Conservation (phyloP, 139 green algal genomes). For the Penium margaritaceum region DNA sequence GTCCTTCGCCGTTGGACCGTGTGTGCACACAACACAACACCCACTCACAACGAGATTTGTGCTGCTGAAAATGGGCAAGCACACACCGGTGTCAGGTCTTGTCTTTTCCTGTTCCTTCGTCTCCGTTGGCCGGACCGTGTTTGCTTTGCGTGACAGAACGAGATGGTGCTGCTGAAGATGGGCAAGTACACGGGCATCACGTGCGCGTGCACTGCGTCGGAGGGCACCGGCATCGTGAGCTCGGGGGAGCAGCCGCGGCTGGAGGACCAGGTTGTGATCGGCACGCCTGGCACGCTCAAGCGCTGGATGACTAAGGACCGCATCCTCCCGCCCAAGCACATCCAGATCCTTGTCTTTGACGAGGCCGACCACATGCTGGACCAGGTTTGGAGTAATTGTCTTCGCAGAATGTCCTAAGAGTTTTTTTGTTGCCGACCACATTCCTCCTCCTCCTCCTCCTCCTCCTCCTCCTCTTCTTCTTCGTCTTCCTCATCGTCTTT, state of each 20-base stretch:
- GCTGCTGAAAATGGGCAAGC: too few species aligned
- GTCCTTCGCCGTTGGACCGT: too few species aligned
- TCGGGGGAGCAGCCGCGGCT: conserved; percentile 6
- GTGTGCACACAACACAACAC: too few species aligned
- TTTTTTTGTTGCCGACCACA: background rate
- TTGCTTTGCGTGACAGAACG: conserved; percentile 62
- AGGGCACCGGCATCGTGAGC: background rate
- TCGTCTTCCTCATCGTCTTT: too few species aligned
- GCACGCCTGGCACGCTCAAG: conserved; percentile 88
- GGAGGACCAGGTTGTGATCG: conserved; percentile 70
- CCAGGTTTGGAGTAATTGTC: conserved; percentile 15
- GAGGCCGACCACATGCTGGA: conserved; percentile 98
- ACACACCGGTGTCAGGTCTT: too few species aligned
- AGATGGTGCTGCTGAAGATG: conserved; percentile 77
- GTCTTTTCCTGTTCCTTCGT: too few species aligned
- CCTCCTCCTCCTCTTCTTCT: conserved; percentile 22
- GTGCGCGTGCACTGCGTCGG: conserved; percentile 27
- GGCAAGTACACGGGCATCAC: conserved; percentile 71
- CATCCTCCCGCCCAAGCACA: conserved; percentile 55
- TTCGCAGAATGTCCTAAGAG: background rate
- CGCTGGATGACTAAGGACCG: conserved; percentile 71
- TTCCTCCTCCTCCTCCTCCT: conserved; percentile 21
- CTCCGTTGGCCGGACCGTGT: too few species aligned
- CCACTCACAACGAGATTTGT: too few species aligned
- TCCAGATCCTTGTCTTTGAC: conserved; percentile 93